phyloP scores from a whole-genome alignment of 805 yeast genomes.

The Ascoidea asiatica region DNA sequence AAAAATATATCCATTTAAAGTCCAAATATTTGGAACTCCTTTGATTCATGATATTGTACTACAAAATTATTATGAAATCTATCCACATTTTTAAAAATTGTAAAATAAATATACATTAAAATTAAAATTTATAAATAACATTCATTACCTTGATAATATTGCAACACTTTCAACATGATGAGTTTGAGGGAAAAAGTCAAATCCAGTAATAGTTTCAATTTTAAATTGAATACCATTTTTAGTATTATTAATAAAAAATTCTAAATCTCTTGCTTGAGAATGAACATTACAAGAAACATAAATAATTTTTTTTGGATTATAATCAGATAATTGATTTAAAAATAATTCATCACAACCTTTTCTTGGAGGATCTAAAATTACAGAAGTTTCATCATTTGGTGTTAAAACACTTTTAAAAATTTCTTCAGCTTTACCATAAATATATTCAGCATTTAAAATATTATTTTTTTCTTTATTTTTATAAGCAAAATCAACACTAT shows the following conservation, averaged over 20 bases:
- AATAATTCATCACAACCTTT: constrained; percentile 91
- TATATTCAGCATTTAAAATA: constrained; percentile 66
- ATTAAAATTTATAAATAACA: neutral
- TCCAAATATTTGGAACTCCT: no score
- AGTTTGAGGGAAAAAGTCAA: constrained; percentile 94
- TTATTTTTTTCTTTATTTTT: constrained; percentile 67
- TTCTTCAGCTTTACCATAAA: constrained; percentile 86
- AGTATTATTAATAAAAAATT: constrained; percentile 62
- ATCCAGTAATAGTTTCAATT: constrained; percentile 80
- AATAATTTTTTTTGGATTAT: constrained; percentile 77
- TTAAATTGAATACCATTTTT: constrained; percentile 46
- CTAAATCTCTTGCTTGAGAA: constrained; percentile 91
- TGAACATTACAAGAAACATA: constrained; percentile 96
- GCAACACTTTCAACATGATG: constrained; percentile 88
- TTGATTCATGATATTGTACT: no score
- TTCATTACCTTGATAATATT: constrained; percentile 26
- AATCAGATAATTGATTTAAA: constrained; percentile 71
- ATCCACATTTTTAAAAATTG: no score
- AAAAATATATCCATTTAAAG: no score
- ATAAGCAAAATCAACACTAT: constrained; percentile 79
- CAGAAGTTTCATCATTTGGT: constrained; percentile 67
- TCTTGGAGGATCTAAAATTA: constrained; percentile 93
- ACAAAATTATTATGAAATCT: no score
- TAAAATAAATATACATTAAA: no score
- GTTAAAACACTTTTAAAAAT: constrained; percentile 70